phyloP scores from a whole-genome alignment of 2,329 filamentous ascomycete species.

The Cladophialophora bantiana region DNA sequence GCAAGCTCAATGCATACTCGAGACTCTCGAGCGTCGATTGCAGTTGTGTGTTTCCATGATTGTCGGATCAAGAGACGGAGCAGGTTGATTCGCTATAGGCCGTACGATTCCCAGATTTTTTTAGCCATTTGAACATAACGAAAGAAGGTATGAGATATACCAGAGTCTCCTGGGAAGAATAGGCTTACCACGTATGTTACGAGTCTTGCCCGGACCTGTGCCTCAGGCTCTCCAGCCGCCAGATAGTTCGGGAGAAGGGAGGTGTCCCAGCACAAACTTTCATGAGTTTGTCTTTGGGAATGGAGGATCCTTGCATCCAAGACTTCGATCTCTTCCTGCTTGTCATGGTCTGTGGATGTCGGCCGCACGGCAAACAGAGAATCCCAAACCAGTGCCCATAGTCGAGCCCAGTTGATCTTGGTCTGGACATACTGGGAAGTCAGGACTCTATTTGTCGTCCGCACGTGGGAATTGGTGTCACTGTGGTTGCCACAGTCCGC shows the following conservation, averaged over 20 bases:
- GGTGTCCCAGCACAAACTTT: slow-evolving; percentile 26
- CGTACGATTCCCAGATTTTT: background rate
- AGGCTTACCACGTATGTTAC: slow-evolving; percentile 15
- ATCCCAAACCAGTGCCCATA: slow-evolving; percentile 18
- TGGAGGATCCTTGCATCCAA: slow-evolving; percentile 19
- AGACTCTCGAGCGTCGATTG: slow-evolving; percentile 10
- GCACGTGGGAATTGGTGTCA: slow-evolving; percentile 3
- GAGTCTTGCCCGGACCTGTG: slow-evolving; percentile 8
- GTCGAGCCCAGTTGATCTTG: slow-evolving; percentile 14
- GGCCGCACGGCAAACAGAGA: slow-evolving; percentile 13
- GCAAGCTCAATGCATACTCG: slow-evolving; percentile 12
- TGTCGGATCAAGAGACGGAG: slow-evolving; percentile 13
- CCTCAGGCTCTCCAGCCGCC: slow-evolving; percentile 4
- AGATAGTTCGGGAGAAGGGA: slow-evolving; percentile 14
- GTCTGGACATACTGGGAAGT: slow-evolving; percentile 13
- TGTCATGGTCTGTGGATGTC: background rate
- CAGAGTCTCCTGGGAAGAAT: background rate
- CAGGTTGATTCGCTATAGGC: slow-evolving; percentile 8
- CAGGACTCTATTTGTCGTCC: background rate
- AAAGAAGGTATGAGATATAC: background rate
- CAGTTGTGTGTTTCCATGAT: slow-evolving; percentile 13
- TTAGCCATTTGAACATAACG: no score
- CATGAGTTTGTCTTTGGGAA: slow-evolving; percentile 12
- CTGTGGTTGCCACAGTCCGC: background rate
- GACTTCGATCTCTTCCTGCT: slow-evolving; percentile 16